Base-by-base conservation (phyloP, 2,329 filamentous ascomycete species). In the Penicillium sp. region DNA sequence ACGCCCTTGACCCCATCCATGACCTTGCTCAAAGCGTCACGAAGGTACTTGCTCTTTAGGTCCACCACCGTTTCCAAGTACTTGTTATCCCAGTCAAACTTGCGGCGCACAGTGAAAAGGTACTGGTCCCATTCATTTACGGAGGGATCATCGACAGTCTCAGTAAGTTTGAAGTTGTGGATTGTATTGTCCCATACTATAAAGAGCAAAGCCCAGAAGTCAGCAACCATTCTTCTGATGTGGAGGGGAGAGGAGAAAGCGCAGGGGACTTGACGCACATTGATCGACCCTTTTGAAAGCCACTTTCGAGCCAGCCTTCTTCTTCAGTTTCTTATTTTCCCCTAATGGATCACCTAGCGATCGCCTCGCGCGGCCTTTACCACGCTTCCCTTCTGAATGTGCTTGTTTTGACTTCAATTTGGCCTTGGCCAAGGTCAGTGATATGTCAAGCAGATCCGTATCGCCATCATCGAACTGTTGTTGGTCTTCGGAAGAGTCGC, bases 1-100 rank as follows among this genome's bases (percentile, higher is more conserved):
- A 96, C 84, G 17, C 91, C 88, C 72, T 92, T 92, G 70, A 92
- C 88, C 21, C 87, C 88, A 48, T 91, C 90, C 83, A 94, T 89
- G 11, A 93, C 84, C 47, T 88, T 87, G 54, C 85, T 83, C 0
- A 94, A 82, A 23, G 87, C 88, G 64, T 92, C 88, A 7, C 90
- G 89, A 3, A 97, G 82, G 17, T 87, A 79, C 68, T 92, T 92
- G 73, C 91, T 95, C 79, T 93, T 95, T 76, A 97, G 91, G 67
- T 96, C 92, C 53, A 97, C 87, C 15, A 89, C 79, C 0, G 92
- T 88, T 53, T 93, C 71, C 75, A 86, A 83, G 70, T 91, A 93
- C 70, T 92, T 92, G 65, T 92, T 91, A 68, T 95, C 91, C 86
- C 87, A 92, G 74, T 93, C 90, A 73, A 97, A 96, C 15, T 86